Percentiles rank a stretch among this genome's conserved stretches.
These are phyloP conservation scores for Magnolia sinica DNA, from an alignment of 164 flowering plant genomes.

Conservation along the genomic window DNA sequence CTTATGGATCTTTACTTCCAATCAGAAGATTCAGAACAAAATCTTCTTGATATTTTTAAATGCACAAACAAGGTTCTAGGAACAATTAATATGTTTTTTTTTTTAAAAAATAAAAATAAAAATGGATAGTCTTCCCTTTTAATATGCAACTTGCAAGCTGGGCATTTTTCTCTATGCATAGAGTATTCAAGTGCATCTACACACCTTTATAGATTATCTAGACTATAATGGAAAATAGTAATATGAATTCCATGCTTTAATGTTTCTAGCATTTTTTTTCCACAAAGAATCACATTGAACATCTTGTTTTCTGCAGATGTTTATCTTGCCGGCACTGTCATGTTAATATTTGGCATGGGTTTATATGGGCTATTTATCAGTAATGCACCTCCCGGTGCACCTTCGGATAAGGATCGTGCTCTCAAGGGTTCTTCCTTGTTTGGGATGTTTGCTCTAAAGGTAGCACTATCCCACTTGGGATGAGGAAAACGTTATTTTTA, in stretches of 20 bases:
- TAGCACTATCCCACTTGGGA: conserved; percentile 16
- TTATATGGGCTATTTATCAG: conserved; percentile 86
- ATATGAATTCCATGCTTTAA: background rate
- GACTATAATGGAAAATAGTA: background rate
- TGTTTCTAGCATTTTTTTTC: background rate
- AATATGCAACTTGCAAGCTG: background rate
- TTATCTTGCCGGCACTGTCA: conserved; percentile 97
- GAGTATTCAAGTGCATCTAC: background rate
- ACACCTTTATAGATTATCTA: background rate
- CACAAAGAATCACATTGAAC: background rate
- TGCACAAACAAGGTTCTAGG: background rate
- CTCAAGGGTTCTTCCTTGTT: conserved; percentile 86
- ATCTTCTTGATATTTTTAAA: background rate
- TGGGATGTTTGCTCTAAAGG: conserved; percentile 96
- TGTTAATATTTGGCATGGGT: conserved; percentile 96
- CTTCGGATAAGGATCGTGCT: conserved; percentile 64
- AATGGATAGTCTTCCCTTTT: no score
- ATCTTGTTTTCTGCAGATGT: conserved; percentile 58
- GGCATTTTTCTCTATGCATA: background rate
- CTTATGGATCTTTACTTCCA: background rate
- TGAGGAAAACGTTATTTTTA: background rate
- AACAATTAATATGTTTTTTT: background rate
- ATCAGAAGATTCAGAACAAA: background rate
- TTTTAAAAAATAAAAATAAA: no score
- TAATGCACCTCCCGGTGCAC: conserved; percentile 49